These are phyloP conservation scores for Pilobolus umbonatus DNA, from an alignment of 192 early-diverging fungal species.

Conservation along the genomic window DNA sequence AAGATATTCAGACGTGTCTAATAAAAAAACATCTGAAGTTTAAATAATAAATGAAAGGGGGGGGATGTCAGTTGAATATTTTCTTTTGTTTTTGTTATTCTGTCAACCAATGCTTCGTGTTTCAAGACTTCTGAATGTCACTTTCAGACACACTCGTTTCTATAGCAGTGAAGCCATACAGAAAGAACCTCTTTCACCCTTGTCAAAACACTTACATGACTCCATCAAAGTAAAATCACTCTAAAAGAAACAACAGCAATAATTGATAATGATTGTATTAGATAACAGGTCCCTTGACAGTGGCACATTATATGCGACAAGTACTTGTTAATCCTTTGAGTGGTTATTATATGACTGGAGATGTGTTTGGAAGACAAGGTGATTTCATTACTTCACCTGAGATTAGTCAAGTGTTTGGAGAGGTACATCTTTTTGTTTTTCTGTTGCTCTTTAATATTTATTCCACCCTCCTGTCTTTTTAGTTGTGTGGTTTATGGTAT, in stretches of 20 bases:
- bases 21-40: too few species aligned
- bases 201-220: slow-evolving; percentile 12
- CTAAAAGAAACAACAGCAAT: neutral
- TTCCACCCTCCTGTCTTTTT: slow-evolving; percentile 5
- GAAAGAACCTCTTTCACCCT: slow-evolving; percentile 5
- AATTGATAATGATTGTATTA: slow-evolving; percentile 13
- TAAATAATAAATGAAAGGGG: too few species aligned
- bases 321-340: slow-evolving; percentile 81
- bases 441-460: slow-evolving; percentile 1
- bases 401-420: slow-evolving; percentile 98
- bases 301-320: slow-evolving; percentile 85
- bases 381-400: slow-evolving; percentile 98
- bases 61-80: too few species aligned
- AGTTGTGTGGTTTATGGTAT: slow-evolving; percentile 87
- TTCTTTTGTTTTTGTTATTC: neutral
- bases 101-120: slow-evolving; percentile 4
- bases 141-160: neutral
- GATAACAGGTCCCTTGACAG: slow-evolving; percentile 67
- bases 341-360: slow-evolving; percentile 91
- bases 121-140: neutral
- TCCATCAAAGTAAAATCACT: slow-evolving; percentile 4
- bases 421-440: slow-evolving; percentile 46
- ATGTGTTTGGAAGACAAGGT: slow-evolving; percentile 85
- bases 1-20: too few species aligned
- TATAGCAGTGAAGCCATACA: neutral